phyloP scores from a whole-genome alignment of 768 basidiomycete genomes.

The Lactifluus piperatus region DNA sequence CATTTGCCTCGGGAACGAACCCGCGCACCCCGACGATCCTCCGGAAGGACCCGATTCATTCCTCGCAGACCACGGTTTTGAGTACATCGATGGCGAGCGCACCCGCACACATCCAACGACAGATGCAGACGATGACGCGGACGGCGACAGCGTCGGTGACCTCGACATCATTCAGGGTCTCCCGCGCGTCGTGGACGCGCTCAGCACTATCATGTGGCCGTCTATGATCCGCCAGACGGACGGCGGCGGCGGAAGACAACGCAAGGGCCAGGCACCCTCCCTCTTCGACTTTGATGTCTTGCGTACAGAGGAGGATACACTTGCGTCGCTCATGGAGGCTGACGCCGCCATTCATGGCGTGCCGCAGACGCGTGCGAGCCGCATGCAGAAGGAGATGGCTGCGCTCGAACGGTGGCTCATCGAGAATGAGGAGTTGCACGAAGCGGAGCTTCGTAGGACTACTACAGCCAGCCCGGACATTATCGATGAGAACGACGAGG shows the following conservation, averaged over 20 bases:
- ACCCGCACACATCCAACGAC: not conserved
- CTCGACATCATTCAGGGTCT: constrained; percentile 33
- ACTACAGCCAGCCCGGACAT: not conserved
- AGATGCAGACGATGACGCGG: not conserved
- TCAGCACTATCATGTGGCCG: constrained; percentile 87
- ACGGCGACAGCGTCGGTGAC: not conserved
- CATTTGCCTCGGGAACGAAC: constrained; percentile 38
- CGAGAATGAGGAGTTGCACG: constrained; percentile 34
- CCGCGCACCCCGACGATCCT: constrained; percentile 22
- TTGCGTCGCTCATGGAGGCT: constrained; percentile 26
- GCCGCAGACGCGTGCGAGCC: constrained; percentile 16
- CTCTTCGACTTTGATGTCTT: constrained; percentile 23
- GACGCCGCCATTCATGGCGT: constrained; percentile 22
- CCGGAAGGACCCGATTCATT: constrained; percentile 51
- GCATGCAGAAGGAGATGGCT: constrained; percentile 44
- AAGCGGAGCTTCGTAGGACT: constrained; percentile 15
- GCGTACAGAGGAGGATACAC: constrained; percentile 27
- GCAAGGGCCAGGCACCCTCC: constrained; percentile 25
- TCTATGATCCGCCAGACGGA: constrained; percentile 47
- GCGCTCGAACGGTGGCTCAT: constrained; percentile 57
- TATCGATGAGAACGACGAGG: not conserved
- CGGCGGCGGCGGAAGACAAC: constrained; percentile 22
- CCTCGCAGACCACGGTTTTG: constrained; percentile 63
- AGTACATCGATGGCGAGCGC: constrained; percentile 56
- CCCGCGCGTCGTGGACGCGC: constrained; percentile 64